A percentile compares a stretch with the other conserved stretches of the same genome.
Evolutionary conservation across 441 rosid genomes (phyloP).

Genomic region (Syzygium malaccense): DNA sequence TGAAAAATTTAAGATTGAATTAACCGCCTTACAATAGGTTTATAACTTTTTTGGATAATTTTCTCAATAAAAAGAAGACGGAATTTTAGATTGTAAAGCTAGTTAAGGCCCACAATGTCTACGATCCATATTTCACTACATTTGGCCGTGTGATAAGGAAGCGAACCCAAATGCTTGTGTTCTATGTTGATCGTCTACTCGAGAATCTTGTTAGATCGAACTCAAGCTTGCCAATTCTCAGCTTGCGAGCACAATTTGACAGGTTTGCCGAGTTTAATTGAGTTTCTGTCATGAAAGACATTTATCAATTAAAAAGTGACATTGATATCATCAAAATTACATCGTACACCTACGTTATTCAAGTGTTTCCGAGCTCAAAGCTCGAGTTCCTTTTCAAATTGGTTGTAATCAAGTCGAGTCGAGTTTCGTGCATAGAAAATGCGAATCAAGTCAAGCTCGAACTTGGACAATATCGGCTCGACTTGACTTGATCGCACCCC

Average conservation of each 20-base stretch:
- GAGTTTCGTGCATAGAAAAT: neutral
- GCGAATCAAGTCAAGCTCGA: accelerated
- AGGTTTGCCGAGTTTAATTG: neutral
- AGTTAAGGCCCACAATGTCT: neutral
- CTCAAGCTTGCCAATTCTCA: neutral
- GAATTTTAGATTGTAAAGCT: neutral
- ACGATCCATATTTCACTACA: neutral
- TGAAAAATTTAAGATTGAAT: too few species aligned
- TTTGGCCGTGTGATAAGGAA: neutral
- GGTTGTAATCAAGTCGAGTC: accelerated
- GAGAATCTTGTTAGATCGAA: neutral
- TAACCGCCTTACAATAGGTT: too few species aligned
- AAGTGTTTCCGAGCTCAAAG: accelerated
- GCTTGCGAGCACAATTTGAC: neutral
- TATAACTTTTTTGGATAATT: too few species aligned
- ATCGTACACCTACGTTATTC: accelerated
- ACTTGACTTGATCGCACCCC: neutral
- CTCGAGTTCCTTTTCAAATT: accelerated
- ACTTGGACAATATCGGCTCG: neutral
- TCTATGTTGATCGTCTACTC: neutral
- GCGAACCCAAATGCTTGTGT: neutral
- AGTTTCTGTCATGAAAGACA: neutral
- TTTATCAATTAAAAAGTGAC: neutral
- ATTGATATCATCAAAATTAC: neutral
- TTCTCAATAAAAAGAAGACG: neutral